Base-by-base conservation (phyloP, 768 basidiomycete genomes). In the Ramaria sp. region DNA sequence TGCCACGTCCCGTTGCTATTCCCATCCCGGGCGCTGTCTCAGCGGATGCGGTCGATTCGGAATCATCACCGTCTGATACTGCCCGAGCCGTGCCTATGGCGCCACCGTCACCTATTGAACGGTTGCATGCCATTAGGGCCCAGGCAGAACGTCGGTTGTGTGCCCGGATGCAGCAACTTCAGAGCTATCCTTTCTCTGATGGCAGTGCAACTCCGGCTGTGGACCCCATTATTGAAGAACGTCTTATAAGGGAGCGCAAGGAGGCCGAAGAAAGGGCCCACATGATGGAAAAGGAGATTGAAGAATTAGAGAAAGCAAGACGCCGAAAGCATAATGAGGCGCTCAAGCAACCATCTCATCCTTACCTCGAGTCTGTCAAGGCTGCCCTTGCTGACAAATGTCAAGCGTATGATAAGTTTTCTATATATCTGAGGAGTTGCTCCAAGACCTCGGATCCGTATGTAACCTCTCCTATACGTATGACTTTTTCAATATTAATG, bases 251-350 rank as follows among this genome's bases (percentile, higher is more conserved):
- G 27, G 39, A 53, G 12, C 52, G 27, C 41, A 41, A 44, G 20
- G 52, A 53, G 20, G 39, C 39, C 15, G 52, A 41, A 44, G 52
- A 53, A 22, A 43, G 30, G 39, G 22, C 38, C 3, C n/a, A 13
- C 10, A 27, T 13, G 27, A 18, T 44, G 27, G 52, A 24, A 3
- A n/a, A 43, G 16, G 52, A 53, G 38, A 41, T 53, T 43, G 39
- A 42, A 30, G 52, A 53, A 44, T 44, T 53, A 13, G 52, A 53
- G 52, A 43, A 42, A 30, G 52, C 52, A 16, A 41, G 52, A 18
- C 52, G 41, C 1, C 37, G 25, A 10, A 53, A 53, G 38, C 52
- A 53, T 28, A 15, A 53, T 18, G 52, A 53, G 1, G 25, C 37
- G 15, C 39, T 43, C 13, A 53, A 22, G 20, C 52, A 53, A 25